Conservation (phyloP, 2,329 filamentous ascomycete genomes). For the Xylariaceae sp. region DNA sequence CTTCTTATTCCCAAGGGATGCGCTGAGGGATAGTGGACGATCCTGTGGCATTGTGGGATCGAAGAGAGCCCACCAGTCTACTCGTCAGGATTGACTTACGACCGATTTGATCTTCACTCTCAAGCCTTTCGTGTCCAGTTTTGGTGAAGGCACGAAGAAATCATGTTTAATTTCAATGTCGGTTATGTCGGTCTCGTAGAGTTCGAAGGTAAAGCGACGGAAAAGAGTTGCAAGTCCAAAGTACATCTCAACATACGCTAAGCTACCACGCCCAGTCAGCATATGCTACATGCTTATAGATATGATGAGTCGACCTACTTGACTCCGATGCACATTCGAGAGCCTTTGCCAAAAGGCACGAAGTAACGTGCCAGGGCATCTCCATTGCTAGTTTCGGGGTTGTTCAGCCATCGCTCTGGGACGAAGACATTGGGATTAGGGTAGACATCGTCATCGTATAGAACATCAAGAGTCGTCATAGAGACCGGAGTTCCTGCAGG, state of each 20-base stretch:
- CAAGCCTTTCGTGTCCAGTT: constrained; percentile 4
- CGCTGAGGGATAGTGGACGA: no score
- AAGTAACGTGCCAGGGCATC: constrained; percentile 7
- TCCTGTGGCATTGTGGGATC: no score
- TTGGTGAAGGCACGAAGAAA: constrained; percentile 9
- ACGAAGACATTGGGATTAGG: background rate
- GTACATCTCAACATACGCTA: constrained; percentile 6
- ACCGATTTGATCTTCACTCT: constrained; percentile 1
- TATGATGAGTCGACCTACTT: background rate
- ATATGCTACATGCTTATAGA: background rate
- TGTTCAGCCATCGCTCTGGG: constrained; percentile 9
- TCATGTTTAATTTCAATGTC: constrained; percentile 6
- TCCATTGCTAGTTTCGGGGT: constrained; percentile 2
- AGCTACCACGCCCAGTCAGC: background rate
- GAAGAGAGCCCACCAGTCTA: no score
- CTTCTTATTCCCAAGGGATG: no score
- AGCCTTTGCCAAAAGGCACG: constrained; percentile 8
- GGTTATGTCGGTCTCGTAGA: constrained; percentile 6
- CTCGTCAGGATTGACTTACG: background rate
- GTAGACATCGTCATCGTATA: constrained; percentile 2
- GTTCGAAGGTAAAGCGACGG: constrained; percentile 8
- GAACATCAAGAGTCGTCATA: constrained; percentile 8
- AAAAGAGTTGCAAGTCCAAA: constrained; percentile 4
- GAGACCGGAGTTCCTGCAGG: constrained; percentile 6
- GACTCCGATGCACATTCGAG: constrained; percentile 8